Percentiles rank a stretch among this genome's conserved stretches.
phyloP scores from a whole-genome alignment of 2,329 filamentous ascomycete genomes.

The Fusarium sp. region DNA sequence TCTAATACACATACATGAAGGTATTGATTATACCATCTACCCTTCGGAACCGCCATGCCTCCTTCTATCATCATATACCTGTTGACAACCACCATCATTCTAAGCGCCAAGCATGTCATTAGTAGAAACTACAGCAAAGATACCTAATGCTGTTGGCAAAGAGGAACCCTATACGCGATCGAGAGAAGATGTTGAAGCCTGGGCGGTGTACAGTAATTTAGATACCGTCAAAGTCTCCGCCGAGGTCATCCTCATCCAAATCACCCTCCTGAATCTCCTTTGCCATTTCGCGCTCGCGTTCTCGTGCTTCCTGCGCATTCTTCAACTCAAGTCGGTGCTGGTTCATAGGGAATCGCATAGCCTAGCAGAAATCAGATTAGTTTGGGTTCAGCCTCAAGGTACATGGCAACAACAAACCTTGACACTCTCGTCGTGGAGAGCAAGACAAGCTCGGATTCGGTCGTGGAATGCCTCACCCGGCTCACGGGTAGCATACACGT shows the following conservation, averaged over 20 bases:
- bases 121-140: slow-evolving; percentile 40
- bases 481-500: slow-evolving; percentile 95
- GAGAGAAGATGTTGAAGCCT: slow-evolving; percentile 21
- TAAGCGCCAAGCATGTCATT: slow-evolving; percentile 34
- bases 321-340: slow-evolving; percentile 97
- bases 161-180: slow-evolving; percentile 21
- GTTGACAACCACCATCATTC: slow-evolving; percentile 30
- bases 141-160: slow-evolving; percentile 21
- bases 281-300: slow-evolving; percentile 94
- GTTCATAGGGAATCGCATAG: slow-evolving; percentile 99
- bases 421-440: slow-evolving; percentile 96
- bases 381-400: background rate
- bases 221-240: slow-evolving; percentile 96
- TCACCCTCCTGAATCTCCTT: slow-evolving; percentile 99
- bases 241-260: slow-evolving; percentile 94
- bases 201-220: slow-evolving; percentile 61
- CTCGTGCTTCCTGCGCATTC: slow-evolving; percentile 97
- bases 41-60: slow-evolving; percentile 8
- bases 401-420: slow-evolving; percentile 72
- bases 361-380: slow-evolving; percentile 63
- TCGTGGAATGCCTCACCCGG: slow-evolving; percentile 98
- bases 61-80: slow-evolving; percentile 38
- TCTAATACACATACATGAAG: slow-evolving; percentile 49
- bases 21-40: slow-evolving; percentile 27
- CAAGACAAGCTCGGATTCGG: slow-evolving; percentile 90